Evolutionary conservation across 2,329 filamentous ascomycete genomes (phyloP), one percentile per base, ranked within the genome.

Genomic region (Neopestalotiopsis sp.): DNA sequence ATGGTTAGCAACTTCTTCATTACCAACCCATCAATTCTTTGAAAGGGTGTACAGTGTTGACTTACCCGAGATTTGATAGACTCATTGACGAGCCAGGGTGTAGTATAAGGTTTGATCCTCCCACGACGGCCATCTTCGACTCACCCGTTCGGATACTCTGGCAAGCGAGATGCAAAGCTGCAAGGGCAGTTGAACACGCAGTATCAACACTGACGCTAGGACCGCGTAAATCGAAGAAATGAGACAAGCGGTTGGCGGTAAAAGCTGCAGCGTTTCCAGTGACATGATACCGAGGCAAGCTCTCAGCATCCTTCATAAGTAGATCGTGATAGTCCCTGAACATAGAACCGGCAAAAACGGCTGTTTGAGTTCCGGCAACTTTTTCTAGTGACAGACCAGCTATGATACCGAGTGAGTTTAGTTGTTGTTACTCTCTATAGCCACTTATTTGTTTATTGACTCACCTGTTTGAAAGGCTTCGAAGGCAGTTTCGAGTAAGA

Each of bases 201-300:
- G 68, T 69, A 49, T 69, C 68, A 17, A 69, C 45, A 28, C 17
- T 69, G 3, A 65, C 53, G 40, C 59, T 65, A 6, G 65, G 45
- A 3, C 65, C 68, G 5, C 40, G 30, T 13, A 69, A 38, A 40
- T 69, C 42, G 32, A 65, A 67, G 30, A 61, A 67, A 17, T 59
- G 59, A 13, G 65, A 64, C 4, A 69, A 28, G 4, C 65, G 30
- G 9, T 67, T 67, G 6, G 68, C 58, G 20, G 56, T 61, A 24
- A 67, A 62, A 20, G 66, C 66, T 20, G 38, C 42, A 38, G 57
- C 34, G 34, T 67, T 67, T 32, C 66, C 66, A 20, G 66, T 67
- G n/a, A 67, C 40, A 63, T 62, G 59, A 24, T 61, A 67, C 14
- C 57, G 57, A 40, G 66, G 66, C 24, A 67, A 32, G 34, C 38